Evolutionary conservation across 2,329 filamentous ascomycete species (phyloP), one percentile per base, ranked within the genome.

Genomic region (Alternaria angustiovoidea): DNA sequence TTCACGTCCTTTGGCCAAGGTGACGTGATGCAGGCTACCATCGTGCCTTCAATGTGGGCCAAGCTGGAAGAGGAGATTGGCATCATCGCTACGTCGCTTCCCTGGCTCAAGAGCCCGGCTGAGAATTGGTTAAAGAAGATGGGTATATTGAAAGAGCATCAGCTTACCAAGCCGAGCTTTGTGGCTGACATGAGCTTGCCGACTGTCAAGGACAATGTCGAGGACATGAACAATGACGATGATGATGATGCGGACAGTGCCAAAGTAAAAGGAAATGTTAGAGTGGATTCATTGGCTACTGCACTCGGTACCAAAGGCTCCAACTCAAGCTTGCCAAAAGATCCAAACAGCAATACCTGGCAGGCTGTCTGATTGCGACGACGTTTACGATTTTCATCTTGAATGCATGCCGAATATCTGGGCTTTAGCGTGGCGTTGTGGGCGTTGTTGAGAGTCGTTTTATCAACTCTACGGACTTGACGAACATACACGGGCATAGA

Each of bases 21-120:
- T 28, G 72, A 75, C 42, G 59, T 64, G 4, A 65, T 73, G 57
- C 71, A 74, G 57, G 66, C 54, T 1, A 71, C 71, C 18, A 66
- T 74, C 22, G 43, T 61, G 42, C 67, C 71, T 14, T 73, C 70
- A 8, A 55, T 69, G 36, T 68, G 62, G 57, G 65, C 71, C 20
- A 75, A 72, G 46, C 39, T 74, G 1, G 72, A 75, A 59, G 70
- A 75, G 36, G 44, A 67, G 4, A 64, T 70, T 12, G 70, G 70
- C 16, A 73, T 74, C n/a, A 73, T 75, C 46, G 72, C 69, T 22
- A 59, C 63, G 11, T 73, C 67, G 28, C 44, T 72, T 18, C 67
- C 72, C 5, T 67, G 65, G 43, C 49, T 75, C 20, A 75, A 74
- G 56, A 54, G 60, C 7, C 65, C 70, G 0, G 59, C 48, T 1